These are phyloP conservation scores for Poterioochromonas sp. DNA, from an alignment of 352 stramenopile genomes.

Conservation along the genomic window DNA sequence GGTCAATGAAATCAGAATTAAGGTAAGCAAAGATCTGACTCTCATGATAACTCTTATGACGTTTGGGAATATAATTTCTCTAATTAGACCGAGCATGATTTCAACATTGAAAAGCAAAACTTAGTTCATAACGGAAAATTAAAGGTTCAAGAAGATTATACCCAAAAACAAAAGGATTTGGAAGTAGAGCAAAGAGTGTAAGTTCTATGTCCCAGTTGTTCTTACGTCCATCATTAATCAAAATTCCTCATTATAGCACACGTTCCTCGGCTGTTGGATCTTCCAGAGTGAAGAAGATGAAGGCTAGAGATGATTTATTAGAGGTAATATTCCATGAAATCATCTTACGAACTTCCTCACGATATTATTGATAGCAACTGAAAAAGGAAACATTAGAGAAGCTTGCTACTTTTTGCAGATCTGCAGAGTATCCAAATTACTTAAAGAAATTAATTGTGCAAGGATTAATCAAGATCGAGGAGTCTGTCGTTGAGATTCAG, in stretches of 20 bases:
- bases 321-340: conserved; percentile 43
- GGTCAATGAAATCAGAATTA: conserved; percentile 95
- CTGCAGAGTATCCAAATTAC: conserved; percentile 78
- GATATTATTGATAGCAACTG: too few species aligned
- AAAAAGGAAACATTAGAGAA: conserved; percentile 21
- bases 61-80: neutral
- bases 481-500: conserved; percentile 81
- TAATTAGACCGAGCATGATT: conserved; percentile 89
- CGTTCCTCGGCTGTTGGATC: conserved; percentile 83
- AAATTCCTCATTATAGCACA: conserved; percentile 47
- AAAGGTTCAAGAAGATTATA: conserved; percentile 92
- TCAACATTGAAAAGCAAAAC: conserved; percentile 98
- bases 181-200: conserved; percentile 72
- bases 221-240: too few species aligned
- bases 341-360: too few species aligned
- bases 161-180: conserved; percentile 92
- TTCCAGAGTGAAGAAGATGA: conserved; percentile 93
- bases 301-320: conserved; percentile 73
- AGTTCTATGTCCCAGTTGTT: neutral
- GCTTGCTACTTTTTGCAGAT: conserved; percentile 50
- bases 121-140: conserved; percentile 94
- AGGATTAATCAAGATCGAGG: conserved; percentile 94
- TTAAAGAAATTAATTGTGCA: conserved; percentile 93
- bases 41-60: neutral
- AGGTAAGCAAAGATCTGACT: conserved; percentile 52